Evolutionary conservation across 2,329 filamentous ascomycete species (phyloP).

Genomic region (Aspergillus awamori): DNA sequence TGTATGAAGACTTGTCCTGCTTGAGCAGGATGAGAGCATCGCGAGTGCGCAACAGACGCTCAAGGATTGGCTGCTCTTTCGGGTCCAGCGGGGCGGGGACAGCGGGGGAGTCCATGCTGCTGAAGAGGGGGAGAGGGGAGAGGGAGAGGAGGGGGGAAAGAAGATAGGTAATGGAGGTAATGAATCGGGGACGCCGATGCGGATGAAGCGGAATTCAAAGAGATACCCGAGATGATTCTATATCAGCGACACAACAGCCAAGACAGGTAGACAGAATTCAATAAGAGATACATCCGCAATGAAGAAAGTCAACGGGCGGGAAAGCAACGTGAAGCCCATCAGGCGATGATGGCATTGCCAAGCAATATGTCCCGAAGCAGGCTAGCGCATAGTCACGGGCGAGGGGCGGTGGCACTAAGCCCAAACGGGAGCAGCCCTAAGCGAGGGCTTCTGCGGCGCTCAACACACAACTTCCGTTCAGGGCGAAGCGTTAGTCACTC

Average conservation of each 20-base stretch:
- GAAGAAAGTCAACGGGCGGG: neutral
- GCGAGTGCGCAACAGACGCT: slow-evolving; percentile 60
- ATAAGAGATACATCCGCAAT: neutral
- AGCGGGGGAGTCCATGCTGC: slow-evolving; percentile 61
- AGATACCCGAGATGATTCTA: neutral
- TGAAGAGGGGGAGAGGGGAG: slow-evolving; percentile 11
- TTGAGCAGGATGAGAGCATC: slow-evolving; percentile 65
- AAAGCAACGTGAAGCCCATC: neutral
- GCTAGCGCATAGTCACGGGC: slow-evolving; percentile 27
- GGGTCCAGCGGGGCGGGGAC: slow-evolving; percentile 63
- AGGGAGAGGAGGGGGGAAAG: neutral
- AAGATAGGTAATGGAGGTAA: too few relatives aligned
- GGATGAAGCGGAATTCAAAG: neutral
- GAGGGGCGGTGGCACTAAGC: slow-evolving; percentile 24
- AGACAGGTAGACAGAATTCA: neutral
- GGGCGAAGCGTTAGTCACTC: slow-evolving; percentile 22
- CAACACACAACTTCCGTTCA: slow-evolving; percentile 40
- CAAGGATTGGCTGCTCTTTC: slow-evolving; percentile 66
- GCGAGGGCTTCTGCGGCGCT: slow-evolving; percentile 43
- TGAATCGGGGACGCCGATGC: neutral
- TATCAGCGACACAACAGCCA: neutral
- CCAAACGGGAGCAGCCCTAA: slow-evolving; percentile 38
- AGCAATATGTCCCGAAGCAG: slow-evolving; percentile 20
- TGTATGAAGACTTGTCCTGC: slow-evolving; percentile 66
- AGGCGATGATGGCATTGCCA: slow-evolving; percentile 25